Percentiles rank a stretch among this genome's conserved stretches.
Evolutionary conservation across 257 asterid genomes (phyloP).

Genomic region (Solanum chaucha): DNA sequence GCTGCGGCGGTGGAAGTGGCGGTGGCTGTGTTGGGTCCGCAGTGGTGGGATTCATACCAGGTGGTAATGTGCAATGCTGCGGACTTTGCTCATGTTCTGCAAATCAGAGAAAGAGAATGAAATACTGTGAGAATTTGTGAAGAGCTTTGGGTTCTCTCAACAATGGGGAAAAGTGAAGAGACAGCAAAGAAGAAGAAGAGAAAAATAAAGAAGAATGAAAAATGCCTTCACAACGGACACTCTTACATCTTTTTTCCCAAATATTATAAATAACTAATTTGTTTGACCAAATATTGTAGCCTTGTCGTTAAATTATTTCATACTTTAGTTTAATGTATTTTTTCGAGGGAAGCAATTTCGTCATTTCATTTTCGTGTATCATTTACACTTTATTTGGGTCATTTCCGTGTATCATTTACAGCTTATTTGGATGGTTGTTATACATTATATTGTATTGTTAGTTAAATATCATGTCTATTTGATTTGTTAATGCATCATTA

Average conservation of each 20-base stretch:
- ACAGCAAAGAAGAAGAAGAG: not conserved
- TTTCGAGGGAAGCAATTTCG: not conserved
- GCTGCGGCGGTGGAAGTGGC: slow-evolving; percentile 40
- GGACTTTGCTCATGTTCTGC: slow-evolving; percentile 23
- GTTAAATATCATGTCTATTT: not conserved
- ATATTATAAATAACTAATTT: not conserved
- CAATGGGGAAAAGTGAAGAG: not conserved
- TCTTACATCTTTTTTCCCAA: not conserved
- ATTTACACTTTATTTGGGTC: no score
- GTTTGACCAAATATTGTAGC: not conserved
- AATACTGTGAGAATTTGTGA: not conserved
- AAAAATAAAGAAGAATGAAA: not conserved
- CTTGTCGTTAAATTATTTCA: not conserved
- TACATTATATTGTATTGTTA: no score
- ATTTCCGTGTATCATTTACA: no score
- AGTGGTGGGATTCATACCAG: slow-evolving; percentile 75
- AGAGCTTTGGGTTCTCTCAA: not conserved
- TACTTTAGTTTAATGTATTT: not conserved
- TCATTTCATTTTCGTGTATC: no score
- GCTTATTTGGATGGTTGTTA: no score
- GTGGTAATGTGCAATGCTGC: slow-evolving; percentile 26
- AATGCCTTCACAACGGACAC: not conserved
- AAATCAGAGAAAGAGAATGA: not conserved
- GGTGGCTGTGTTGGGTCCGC: slow-evolving; percentile 70
- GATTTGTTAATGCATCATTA: no score